These are phyloP conservation scores for Mortierella hygrophila DNA, from an alignment of 192 early-diverging fungal species.

Conservation along the genomic window DNA sequence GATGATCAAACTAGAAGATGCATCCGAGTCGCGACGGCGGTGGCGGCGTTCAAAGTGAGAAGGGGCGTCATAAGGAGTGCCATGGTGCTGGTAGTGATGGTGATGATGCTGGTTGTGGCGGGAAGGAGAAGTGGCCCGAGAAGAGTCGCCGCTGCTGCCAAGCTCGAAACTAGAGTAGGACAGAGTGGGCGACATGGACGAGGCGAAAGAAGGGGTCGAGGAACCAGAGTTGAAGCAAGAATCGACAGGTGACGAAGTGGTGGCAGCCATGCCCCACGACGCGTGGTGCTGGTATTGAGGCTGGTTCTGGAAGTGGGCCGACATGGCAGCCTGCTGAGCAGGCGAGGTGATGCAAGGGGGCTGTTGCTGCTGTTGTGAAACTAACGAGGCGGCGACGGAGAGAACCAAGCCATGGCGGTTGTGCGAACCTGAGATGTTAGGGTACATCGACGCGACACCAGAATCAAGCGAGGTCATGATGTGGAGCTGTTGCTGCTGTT, in stretches of 20 bases:
- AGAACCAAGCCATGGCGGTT: neutral
- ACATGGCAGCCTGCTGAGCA: neutral
- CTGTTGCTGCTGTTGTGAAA: neutral
- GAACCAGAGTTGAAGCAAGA: constrained; percentile 29
- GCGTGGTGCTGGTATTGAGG: neutral
- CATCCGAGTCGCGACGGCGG: constrained; percentile 2
- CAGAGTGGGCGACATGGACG: constrained; percentile 31
- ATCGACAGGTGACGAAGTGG: constrained; percentile 33
- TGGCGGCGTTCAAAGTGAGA: constrained; percentile 10
- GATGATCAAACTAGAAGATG: constrained; percentile 16
- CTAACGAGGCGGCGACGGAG: neutral
- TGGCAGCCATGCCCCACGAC: constrained; percentile 7
- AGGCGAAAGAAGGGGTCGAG: constrained; percentile 40
- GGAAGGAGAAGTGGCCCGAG: constrained; percentile 36
- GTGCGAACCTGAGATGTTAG: neutral
- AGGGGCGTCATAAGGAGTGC: neutral
- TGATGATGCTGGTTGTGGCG: constrained; percentile 4
- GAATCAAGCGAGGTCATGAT: constrained; percentile 38
- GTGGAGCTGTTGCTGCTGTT: constrained; percentile 25
- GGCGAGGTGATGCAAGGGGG: neutral
- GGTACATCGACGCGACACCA: constrained; percentile 15
- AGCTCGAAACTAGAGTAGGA: constrained; percentile 22
- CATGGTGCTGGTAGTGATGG: neutral
- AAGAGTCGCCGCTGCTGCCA: constrained; percentile 21
- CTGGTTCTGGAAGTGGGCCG: neutral